These are phyloP conservation scores for Neonectria neomacrospora DNA, from an alignment of 2,329 filamentous ascomycete genomes.

Conservation along the genomic window DNA sequence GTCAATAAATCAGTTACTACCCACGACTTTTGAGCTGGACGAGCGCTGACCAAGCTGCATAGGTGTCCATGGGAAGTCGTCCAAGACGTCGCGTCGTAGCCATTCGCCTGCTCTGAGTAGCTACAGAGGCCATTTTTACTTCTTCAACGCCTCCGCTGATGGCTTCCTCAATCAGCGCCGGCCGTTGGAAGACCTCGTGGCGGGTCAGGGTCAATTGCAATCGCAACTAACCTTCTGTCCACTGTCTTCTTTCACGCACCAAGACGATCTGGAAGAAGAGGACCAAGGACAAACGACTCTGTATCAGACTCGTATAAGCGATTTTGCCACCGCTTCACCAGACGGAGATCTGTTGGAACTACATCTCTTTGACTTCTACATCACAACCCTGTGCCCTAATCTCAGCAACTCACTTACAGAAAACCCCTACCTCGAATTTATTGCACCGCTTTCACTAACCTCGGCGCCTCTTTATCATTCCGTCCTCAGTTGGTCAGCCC, in stretches of 20 bases:
- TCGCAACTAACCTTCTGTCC: not conserved
- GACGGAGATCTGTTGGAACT: slow-evolving; percentile 3
- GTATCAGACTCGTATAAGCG: not conserved
- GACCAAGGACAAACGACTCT: not conserved
- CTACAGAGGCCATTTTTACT: slow-evolving; percentile 14
- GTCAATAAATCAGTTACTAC: not conserved
- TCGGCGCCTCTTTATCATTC: slow-evolving; percentile 16
- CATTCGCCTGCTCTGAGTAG: not conserved
- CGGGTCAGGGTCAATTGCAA: not conserved
- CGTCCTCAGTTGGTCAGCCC: slow-evolving; percentile 17
- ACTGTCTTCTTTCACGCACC: not conserved
- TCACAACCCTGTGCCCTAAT: slow-evolving; percentile 12
- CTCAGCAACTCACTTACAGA: slow-evolving; percentile 15
- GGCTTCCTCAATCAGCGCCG: not conserved
- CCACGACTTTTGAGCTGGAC: not conserved
- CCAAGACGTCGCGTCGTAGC: slow-evolving; percentile 9
- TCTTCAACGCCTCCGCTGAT: slow-evolving; percentile 5
- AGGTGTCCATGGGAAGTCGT: slow-evolving; percentile 20
- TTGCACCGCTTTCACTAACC: slow-evolving; percentile 13
- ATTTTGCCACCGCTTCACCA: not conserved
- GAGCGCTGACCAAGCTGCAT: no score
- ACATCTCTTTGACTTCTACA: slow-evolving; percentile 19
- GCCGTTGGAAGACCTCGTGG: not conserved
- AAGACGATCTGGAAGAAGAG: not conserved
- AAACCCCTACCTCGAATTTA: slow-evolving; percentile 21